Base-by-base conservation (phyloP, 2,329 filamentous ascomycete genomes). In the Hypoxylon sp. region DNA sequence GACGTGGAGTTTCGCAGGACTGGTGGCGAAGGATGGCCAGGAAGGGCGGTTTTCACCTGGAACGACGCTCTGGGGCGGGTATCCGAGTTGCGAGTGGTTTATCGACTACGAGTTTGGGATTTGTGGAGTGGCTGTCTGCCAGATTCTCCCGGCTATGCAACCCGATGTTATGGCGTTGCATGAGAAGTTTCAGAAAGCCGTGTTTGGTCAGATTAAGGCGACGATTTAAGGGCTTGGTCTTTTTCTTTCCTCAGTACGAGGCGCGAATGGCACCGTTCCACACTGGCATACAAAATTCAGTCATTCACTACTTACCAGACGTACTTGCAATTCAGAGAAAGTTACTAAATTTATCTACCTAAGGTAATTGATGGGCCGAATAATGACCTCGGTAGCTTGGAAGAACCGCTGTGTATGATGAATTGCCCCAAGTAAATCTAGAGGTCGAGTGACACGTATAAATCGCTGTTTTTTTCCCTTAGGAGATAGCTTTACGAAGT, bases 1-100 rank as follows among this genome's bases (percentile, higher is more conserved):
- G 61, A 73, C 67, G 11, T 76, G 74, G 74, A 69, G 64, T 33
- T 70, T 77, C 17, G 75, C 75, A 3, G 75, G 75, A 0, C 24
- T 76, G 31, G 63, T 76, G 14, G 70, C 67, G 2, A 75, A 76
- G 44, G 68, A 74, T 5, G 63, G 58, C 5, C 65, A 71, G 22
- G 64, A 74, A 11, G 74, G 74, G 0, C 59, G 72, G 5, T 75
- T 75, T 33, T 52, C 55, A 14, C 19, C 52, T 1, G 73, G 73
- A 0, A 69, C 62, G 13, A 63, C 66, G 5, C 55, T 73, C n/a
- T 76, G 73, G 75, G 74, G 58, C 13, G 75, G 75, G 1, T 70
- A 67, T 13, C 63, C 72, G 2, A 73, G 71, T 17, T 53, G 47
- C 3, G 62, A 67, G 37, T 76, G 75, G 75, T 76, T 74, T 24